Percentiles rank a stretch among this genome's conserved stretches.
Evolutionary conservation across 305 asterid genomes (phyloP).

Genomic region (Solanum aculeatissimum): DNA sequence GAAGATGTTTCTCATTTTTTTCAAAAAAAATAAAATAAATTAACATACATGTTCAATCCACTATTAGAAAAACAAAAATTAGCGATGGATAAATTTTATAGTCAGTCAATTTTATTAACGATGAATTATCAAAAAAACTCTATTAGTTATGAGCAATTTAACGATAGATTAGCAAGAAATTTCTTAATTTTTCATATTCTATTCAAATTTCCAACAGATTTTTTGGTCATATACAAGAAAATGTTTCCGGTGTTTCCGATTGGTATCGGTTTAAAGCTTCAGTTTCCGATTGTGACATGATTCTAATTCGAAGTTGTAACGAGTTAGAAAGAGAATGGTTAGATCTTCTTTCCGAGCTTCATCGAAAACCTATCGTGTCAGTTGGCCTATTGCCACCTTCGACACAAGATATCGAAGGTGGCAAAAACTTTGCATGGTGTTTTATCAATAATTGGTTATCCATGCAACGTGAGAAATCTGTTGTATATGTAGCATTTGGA

Average conservation of each 20-base stretch:
- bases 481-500: constrained; percentile 25
- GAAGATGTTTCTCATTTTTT: no score
- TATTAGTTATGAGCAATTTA: no score
- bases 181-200: background rate
- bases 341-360: background rate
- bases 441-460: constrained; percentile 6
- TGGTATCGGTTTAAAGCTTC: background rate
- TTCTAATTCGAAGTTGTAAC: background rate
- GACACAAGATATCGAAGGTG: background rate
- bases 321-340: constrained; percentile 10
- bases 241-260: constrained; percentile 1
- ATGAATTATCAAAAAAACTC: no score
- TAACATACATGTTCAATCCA: background rate
- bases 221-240: background rate
- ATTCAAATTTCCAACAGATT: background rate
- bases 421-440: constrained; percentile 6
- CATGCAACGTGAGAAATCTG: background rate
- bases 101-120: no score
- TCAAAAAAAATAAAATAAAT: no score
- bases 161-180: no score
- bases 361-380: constrained; percentile 9
- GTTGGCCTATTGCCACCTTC: constrained; percentile 24
- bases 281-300: background rate
- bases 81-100: no score
- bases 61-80: no score